Evolutionary conservation across 805 yeast genomes (phyloP).

Genomic region (Sugiyamaella boreocaroliniensis): DNA sequence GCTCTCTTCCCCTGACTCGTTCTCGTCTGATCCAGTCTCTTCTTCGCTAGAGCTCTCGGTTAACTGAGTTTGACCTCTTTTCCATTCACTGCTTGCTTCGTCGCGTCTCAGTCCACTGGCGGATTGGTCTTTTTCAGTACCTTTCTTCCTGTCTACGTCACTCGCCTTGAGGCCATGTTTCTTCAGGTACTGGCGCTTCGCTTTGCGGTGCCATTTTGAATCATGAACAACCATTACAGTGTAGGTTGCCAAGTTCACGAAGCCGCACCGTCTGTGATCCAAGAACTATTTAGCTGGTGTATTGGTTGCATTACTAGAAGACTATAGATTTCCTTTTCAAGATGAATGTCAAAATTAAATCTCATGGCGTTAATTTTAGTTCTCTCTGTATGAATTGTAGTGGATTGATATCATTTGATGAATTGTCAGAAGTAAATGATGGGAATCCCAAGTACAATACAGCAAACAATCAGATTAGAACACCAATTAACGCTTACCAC

Average conservation of each 20-base stretch:
- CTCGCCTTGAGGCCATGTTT: constrained; percentile 37
- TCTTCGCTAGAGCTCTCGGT: background rate
- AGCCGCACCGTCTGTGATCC: background rate
- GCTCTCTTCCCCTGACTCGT: background rate
- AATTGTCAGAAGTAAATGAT: too few species aligned
- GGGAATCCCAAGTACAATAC: too few species aligned
- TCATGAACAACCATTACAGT: constrained; percentile 44
- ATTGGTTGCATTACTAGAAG: too few species aligned
- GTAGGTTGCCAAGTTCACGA: background rate
- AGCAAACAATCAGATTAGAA: too few species aligned
- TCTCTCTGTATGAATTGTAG: too few species aligned
- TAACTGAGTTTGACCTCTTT: background rate
- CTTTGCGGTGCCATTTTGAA: constrained; percentile 46
- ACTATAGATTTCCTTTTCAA: too few species aligned
- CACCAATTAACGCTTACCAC: too few species aligned
- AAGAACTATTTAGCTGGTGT: background rate
- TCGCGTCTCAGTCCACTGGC: background rate
- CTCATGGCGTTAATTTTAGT: too few species aligned
- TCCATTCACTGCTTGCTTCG: background rate
- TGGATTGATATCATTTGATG: too few species aligned
- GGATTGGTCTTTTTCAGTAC: background rate
- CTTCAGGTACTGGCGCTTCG: constrained; percentile 36
- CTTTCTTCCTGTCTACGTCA: background rate
- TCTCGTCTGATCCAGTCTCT: constrained; percentile 2
- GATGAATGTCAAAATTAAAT: too few species aligned